phyloP scores from a whole-genome alignment of 192 early-diverging fungal species.

The Linnemannia zychae region DNA sequence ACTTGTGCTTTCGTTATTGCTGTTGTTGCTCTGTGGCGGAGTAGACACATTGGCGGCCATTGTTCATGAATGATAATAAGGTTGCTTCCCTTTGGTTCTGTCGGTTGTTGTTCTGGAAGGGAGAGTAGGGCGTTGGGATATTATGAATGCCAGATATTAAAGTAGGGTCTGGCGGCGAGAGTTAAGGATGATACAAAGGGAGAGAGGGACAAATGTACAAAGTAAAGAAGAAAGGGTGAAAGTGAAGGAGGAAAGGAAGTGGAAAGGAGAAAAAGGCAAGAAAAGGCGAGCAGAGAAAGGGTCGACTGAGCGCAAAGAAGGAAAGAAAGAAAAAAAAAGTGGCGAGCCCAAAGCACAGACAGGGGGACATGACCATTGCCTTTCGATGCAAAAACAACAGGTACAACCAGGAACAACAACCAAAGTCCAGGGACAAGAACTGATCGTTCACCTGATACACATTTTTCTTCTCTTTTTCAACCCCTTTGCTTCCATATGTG shows the following conservation, averaged over 20 bases:
- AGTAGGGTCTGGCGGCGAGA: neutral
- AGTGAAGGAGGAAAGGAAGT: neutral
- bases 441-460: neutral
- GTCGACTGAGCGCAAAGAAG: neutral
- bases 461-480: neutral
- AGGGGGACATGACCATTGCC: neutral
- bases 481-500: neutral
- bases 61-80: neutral
- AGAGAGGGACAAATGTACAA: neutral
- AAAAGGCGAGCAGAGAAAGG: neutral
- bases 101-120: neutral
- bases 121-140: neutral
- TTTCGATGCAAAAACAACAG: neutral
- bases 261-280: neutral
- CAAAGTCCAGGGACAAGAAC: neutral
- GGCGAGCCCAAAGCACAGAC: neutral
- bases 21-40: neutral
- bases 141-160: neutral
- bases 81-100: neutral
- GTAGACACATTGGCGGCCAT: conserved; percentile 11
- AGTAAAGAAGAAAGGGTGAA: neutral
- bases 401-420: neutral
- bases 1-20: neutral
- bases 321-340: neutral
- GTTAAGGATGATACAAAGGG: neutral